Base-by-base conservation (phyloP, 2,329 filamentous ascomycete species). In the Colletotrichum australisinense region DNA sequence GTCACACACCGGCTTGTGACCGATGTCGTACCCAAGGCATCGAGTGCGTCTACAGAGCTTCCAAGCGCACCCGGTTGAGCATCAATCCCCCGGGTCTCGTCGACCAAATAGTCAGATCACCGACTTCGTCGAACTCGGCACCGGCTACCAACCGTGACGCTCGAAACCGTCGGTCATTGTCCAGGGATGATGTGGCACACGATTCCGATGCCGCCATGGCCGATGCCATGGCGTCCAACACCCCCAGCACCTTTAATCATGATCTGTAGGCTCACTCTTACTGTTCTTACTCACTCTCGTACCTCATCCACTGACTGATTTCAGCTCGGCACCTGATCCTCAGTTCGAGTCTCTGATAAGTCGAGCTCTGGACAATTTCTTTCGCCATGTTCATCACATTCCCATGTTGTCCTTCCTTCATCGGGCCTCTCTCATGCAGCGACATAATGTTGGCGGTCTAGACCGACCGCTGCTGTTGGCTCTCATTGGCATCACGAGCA, bases 391-490 rank as follows among this genome's bases (percentile, higher is more conserved):
- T 53, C 88, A 90, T 79, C 89, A 90, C 74, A 88, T 90, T 64
- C 88, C 89, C 57, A 88, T 88, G 76, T 89, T 88, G 80, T 89
- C 88, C 12, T 91, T 90, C 69, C 80, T 91, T 19, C 89, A 91
- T 76, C 87, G 88, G 30, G 88, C 88, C 14, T 90, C 89, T 2
- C 85, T 90, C 28, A 89, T 90, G 88, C 88, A 90, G 77, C 85
- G 88, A 35, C 89, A 89, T 77, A 86, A 89, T 75, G 85, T 87
- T 5, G 88, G 88, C 60, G 88, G 88, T 74, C 86, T 90, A 75
- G 88, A 90, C 76, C 85, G 84, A 53, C 83, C 88, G 2, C 81
- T 91, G 7, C 81, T 90, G 4, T 83, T 90, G 5, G 87, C 88
- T 52, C 80, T 90, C 4, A 82, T 90, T 8, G 89, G 88, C 63